Evolutionary conservation across 2,329 filamentous ascomycete genomes (phyloP).

Genomic region (Botryotinia convoluta): DNA sequence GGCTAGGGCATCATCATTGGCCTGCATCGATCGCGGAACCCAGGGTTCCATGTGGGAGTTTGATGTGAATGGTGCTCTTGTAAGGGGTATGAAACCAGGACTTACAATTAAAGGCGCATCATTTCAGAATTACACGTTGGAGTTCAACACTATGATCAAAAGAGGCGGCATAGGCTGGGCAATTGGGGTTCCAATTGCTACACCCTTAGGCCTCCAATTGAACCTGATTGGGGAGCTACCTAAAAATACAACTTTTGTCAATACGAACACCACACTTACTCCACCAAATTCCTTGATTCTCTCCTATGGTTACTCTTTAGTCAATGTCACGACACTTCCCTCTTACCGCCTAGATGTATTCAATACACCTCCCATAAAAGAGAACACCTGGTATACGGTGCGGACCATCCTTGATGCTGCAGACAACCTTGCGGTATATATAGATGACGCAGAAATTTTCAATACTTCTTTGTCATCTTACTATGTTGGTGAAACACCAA

Average conservation of each 20-base stretch:
- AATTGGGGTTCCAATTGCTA: background rate
- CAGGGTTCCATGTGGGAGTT: conserved; percentile 41
- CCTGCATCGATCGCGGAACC: conserved; percentile 42
- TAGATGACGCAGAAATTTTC: conserved; percentile 31
- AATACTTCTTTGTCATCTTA: conserved; percentile 18
- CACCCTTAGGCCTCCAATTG: background rate
- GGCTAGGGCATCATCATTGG: conserved; percentile 37
- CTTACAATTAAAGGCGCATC: conserved; percentile 26
- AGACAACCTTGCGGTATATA: conserved; percentile 35
- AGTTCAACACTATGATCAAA: background rate
- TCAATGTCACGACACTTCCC: background rate
- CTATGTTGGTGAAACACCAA: conserved; percentile 17
- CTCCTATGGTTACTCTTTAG: background rate
- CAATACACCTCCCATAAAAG: background rate
- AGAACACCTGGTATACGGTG: conserved; percentile 5
- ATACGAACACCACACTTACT: background rate
- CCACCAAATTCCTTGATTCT: background rate
- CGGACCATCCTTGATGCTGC: conserved; percentile 32
- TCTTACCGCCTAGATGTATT: background rate
- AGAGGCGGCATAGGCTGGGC: background rate
- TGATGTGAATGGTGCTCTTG: conserved; percentile 38
- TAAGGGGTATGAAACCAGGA: conserved; percentile 35
- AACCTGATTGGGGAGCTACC: background rate
- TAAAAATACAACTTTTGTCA: background rate
- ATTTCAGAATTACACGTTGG: background rate